Conservation (phyloP, 139 green algal genomes). For the Pseudopediastrum boryanum region DNA sequence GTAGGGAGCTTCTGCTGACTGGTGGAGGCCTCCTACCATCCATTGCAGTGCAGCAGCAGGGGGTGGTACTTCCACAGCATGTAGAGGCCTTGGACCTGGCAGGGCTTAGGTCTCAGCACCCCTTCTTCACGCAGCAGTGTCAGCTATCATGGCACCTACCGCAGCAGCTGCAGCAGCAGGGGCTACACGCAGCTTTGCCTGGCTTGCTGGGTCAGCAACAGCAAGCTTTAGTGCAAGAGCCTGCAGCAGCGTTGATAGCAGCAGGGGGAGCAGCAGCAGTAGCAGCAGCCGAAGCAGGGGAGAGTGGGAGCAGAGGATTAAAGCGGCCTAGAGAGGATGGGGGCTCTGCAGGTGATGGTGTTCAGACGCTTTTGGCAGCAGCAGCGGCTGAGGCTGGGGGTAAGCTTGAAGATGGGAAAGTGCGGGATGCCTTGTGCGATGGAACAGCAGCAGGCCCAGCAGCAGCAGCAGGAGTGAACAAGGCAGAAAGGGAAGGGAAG, state of each 20-base stretch:
- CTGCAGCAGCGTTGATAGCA: conserved; percentile 7
- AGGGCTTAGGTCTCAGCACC: neutral
- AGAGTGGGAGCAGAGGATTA: neutral
- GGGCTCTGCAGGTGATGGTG: neutral
- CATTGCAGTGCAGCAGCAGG: conserved; percentile 19
- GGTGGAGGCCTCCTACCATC: neutral
- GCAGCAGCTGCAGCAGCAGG: neutral
- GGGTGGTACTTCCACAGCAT: conserved; percentile 32
- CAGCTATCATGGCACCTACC: too few species aligned
- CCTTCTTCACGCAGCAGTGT: conserved; percentile 37
- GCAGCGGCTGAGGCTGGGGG: neutral
- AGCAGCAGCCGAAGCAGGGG: neutral
- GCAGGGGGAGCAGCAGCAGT: neutral
- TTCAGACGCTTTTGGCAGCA: conserved; percentile 5
- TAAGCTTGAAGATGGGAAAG: neutral
- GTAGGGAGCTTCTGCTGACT: neutral
- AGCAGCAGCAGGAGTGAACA: conserved; percentile 9
- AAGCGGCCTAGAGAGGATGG: neutral
- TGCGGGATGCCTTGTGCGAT: neutral
- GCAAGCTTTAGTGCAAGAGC: conserved; percentile 8
- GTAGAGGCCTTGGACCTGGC: neutral
- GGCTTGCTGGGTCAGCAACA: neutral
- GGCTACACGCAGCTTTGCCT: neutral
- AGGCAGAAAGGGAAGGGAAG: neutral
- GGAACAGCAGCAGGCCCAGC: conserved; percentile 29